Evolutionary conservation across 1,284 basidiomycete species (phyloP), one percentile per base, ranked within the genome.

Genomic region (Hemileia vastatrix): DNA sequence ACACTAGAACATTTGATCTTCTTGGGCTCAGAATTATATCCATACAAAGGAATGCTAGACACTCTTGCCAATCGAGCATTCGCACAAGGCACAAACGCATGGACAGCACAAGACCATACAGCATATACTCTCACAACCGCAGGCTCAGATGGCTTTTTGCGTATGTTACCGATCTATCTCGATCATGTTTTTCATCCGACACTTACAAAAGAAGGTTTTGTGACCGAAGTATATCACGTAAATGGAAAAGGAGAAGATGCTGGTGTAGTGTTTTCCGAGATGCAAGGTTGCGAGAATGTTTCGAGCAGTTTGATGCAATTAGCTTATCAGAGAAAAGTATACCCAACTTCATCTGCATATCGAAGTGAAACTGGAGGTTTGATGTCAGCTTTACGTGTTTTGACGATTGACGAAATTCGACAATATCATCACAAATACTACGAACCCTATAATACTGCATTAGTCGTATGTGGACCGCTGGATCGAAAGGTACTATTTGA

Each of bases 181-280:
- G 95, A 99, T 77, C 95, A 99, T 76, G 90, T 98, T 67, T 83
- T 99, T 54, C 94, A 95, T 77, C 93, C 95, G 3, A 97, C 93
- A 0, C 84, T 98, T 65, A 93, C 90, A 5, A 83, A 90, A 66
- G 84, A 87, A 57, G 90, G 90, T 50, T 97, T 91, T 70, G 81
- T 88, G 11, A 98, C 95, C 8, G 94, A 98, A 80, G 88, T 87
- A 53, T 65, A 73, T 76, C 93, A 97, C 76, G 85, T 97, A 70
- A 88, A 97, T 76, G 82, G 83, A 8, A 84, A 89, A 72, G 94
- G 90, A 3, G 84, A 94, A 71, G 85, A 98, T 73, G 88, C 90
- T 8, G 95, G 95, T 52, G 95, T 99, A 2, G 95, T 99, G 24
- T 96, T 93, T 76, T 90, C 87, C 70, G 89, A 94, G 67, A 99